Conservation (phyloP, 1,284 basidiomycete species). For the Fistulina hepatica region DNA sequence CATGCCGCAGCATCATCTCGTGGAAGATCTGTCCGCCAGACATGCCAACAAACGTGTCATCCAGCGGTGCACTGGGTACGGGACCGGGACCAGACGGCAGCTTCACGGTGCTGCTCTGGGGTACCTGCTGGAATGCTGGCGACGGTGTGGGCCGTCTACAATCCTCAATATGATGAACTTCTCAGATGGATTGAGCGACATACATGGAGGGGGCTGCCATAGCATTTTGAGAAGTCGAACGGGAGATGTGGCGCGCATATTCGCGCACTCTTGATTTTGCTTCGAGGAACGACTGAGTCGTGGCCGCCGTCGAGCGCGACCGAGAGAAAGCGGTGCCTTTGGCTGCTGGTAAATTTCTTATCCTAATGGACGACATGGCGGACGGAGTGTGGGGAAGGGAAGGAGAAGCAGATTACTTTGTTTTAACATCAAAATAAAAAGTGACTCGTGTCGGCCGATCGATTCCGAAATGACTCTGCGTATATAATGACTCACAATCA, state of each 20-base stretch:
- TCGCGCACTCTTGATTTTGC: slow-evolving; percentile 37
- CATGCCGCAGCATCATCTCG: slow-evolving; percentile 98
- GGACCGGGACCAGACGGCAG: slow-evolving; percentile 36
- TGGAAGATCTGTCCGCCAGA: slow-evolving; percentile 97
- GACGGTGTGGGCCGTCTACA: slow-evolving; percentile 54
- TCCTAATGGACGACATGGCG: too few relatives aligned
- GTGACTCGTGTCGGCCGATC: too few relatives aligned
- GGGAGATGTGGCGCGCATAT: slow-evolving; percentile 31
- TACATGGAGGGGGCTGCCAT: slow-evolving; percentile 3
- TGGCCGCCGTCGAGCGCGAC: slow-evolving; percentile 15
- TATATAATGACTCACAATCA: too few relatives aligned
- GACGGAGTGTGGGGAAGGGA: too few relatives aligned
- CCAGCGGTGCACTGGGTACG: slow-evolving; percentile 41
- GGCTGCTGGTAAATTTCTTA: too few relatives aligned
- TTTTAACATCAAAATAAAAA: too few relatives aligned
- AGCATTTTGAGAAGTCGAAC: slow-evolving; percentile 26
- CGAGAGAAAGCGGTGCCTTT: slow-evolving; percentile 3
- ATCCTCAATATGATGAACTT: slow-evolving; percentile 5
- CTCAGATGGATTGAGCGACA: not conserved
- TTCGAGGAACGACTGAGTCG: slow-evolving; percentile 28
- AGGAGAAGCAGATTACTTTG: too few relatives aligned
- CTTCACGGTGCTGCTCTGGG: slow-evolving; percentile 40
- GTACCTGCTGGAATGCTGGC: slow-evolving; percentile 57
- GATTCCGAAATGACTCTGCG: too few relatives aligned
- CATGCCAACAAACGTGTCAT: slow-evolving; percentile 83